Conservation (phyloP, 1,284 basidiomycete species). For the Puccinia coronata region DNA sequence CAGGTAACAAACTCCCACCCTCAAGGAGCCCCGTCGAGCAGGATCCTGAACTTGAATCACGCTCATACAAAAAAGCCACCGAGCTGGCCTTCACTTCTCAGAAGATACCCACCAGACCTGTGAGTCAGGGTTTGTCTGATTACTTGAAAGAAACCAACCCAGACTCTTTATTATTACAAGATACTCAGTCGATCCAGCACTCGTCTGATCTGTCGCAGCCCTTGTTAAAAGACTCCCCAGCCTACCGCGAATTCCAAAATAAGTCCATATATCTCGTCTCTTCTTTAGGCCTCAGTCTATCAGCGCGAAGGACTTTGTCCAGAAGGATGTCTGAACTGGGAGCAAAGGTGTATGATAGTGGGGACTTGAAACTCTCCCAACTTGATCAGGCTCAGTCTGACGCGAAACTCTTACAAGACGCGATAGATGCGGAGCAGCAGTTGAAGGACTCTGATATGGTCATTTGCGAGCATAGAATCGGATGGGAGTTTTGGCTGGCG, state of each 20-base stretch:
- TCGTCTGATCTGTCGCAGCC: background rate
- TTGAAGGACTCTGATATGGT: conserved; percentile 17
- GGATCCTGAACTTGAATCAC: background rate
- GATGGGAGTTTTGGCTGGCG: conserved; percentile 48
- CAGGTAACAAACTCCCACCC: conserved; percentile 14
- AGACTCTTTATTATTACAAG: conserved; percentile 28
- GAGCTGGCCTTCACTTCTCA: background rate
- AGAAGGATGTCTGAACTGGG: conserved; percentile 19
- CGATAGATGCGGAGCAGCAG: background rate
- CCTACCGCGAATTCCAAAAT: conserved; percentile 18
- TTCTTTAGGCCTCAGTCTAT: conserved; percentile 22
- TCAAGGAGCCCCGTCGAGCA: background rate
- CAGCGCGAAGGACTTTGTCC: background rate
- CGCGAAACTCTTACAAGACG: background rate
- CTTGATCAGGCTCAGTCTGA: background rate
- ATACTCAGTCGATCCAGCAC: conserved; percentile 14
- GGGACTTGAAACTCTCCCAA: background rate
- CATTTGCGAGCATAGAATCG: conserved; percentile 25
- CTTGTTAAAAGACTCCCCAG: background rate
- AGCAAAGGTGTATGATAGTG: conserved; percentile 41
- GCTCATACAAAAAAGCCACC: conserved; percentile 1
- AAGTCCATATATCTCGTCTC: conserved; percentile 34
- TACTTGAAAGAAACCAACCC: conserved; percentile 17
- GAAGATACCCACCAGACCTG: background rate
- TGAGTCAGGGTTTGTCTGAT: conserved; percentile 29